Conservation (phyloP, 2,329 filamentous ascomycete genomes). For the Colletotrichum salicis region DNA sequence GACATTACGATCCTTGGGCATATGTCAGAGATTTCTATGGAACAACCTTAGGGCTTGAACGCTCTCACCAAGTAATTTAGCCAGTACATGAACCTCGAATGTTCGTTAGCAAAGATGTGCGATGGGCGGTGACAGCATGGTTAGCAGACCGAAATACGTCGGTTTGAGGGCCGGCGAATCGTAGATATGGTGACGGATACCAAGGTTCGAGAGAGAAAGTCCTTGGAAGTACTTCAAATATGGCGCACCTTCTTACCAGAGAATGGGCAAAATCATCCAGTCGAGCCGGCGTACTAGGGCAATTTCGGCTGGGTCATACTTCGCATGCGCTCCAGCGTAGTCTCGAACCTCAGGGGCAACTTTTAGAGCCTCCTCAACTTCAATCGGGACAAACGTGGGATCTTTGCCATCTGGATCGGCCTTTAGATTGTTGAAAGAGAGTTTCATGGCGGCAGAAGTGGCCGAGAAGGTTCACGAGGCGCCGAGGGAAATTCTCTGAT, state of each 20-base stretch:
- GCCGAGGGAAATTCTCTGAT: not conserved
- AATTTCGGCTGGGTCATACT: slow-evolving; percentile 46
- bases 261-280: slow-evolving; percentile 50
- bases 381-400: not conserved
- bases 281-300: slow-evolving; percentile 49
- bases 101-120: slow-evolving; percentile 26
- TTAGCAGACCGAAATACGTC: no score
- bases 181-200: no score
- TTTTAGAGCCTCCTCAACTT: slow-evolving; percentile 4
- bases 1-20: slow-evolving; percentile 55
- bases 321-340: slow-evolving; percentile 47
- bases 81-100: slow-evolving; percentile 48
- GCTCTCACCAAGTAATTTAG: slow-evolving; percentile 28
- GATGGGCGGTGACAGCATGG: no score
- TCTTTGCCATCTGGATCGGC: no score
- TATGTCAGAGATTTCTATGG: not conserved
- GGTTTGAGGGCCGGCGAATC: no score
- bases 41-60: fast-evolving
- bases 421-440: not conserved
- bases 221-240: slow-evolving; percentile 39
- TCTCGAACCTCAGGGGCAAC: slow-evolving; percentile 31
- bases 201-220: no score
- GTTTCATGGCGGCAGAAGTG: not conserved
- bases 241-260: slow-evolving; percentile 51
- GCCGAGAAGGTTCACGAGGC: not conserved